phyloP scores from a whole-genome alignment of 2,329 filamentous ascomycete species.

The Cercospora zeae-maydis region DNA sequence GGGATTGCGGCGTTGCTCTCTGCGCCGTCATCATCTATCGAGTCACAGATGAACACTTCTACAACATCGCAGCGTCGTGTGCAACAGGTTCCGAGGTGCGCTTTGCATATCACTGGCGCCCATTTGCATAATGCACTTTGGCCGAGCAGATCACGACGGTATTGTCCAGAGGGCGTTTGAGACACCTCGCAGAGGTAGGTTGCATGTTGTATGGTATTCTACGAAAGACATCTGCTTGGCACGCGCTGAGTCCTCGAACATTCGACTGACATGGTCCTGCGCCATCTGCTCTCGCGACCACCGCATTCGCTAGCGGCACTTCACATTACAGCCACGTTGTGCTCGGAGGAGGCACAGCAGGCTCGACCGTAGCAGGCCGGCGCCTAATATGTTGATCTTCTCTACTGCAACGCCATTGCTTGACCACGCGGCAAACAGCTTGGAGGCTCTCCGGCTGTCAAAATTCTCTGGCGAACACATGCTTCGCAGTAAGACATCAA shows the following conservation, averaged over 20 bases:
- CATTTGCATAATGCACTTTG: background rate
- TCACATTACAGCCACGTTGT: slow-evolving; percentile 6
- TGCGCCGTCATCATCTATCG: background rate
- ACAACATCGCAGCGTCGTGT: background rate
- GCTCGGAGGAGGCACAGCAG: slow-evolving; percentile 20
- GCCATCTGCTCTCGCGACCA: background rate
- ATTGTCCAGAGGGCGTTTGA: background rate
- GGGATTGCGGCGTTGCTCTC: background rate
- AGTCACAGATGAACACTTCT: background rate
- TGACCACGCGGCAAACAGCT: slow-evolving; percentile 17
- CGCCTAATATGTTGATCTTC: too few species aligned
- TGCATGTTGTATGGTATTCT: background rate
- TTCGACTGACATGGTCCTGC: background rate
- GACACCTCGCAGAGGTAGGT: background rate
- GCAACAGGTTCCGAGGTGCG: background rate
- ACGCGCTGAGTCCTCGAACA: background rate
- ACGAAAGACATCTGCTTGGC: background rate
- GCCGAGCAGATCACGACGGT: background rate
- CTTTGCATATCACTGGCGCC: background rate
- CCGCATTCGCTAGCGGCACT: background rate
- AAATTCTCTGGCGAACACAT: slow-evolving; percentile 26
- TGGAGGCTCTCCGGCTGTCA: slow-evolving; percentile 19
- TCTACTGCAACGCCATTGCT: too few species aligned
- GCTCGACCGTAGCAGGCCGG: slow-evolving; percentile 31
- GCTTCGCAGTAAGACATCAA: slow-evolving; percentile 26